Evolutionary conservation across 345 rosid genomes (phyloP).

Genomic region (Alliaria petiolata): DNA sequence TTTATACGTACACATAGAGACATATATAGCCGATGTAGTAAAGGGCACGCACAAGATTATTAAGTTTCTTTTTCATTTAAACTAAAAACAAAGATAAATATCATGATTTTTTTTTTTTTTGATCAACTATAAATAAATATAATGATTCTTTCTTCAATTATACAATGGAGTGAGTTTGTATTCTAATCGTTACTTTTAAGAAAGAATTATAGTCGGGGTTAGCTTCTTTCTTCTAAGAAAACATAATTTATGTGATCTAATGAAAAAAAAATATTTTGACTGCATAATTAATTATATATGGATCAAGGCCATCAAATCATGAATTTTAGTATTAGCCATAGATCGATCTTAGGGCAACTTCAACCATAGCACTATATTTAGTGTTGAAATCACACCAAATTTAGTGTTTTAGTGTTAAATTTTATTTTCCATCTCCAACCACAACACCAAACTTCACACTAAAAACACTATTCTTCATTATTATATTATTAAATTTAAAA

Average conservation of each 20-base stretch:
- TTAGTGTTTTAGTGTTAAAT: neutral
- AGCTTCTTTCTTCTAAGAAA: too few relatives aligned
- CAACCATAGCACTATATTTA: too few relatives aligned
- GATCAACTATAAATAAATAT: too few relatives aligned
- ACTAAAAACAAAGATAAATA: too few relatives aligned
- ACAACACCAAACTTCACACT: too few relatives aligned
- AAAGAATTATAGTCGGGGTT: too few relatives aligned
- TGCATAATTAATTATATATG: neutral
- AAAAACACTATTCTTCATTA: too few relatives aligned
- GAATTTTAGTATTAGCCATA: neutral
- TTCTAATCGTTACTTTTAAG: too few relatives aligned
- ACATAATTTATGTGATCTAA: too few relatives aligned
- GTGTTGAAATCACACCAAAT: too few relatives aligned
- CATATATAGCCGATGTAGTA: neutral
- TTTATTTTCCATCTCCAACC: too few relatives aligned
- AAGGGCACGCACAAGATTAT: neutral
- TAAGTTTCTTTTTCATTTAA: neutral
- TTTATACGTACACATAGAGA: neutral
- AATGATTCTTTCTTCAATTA: neutral
- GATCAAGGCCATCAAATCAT: neutral
- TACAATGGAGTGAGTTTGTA: neutral
- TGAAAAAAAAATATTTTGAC: neutral
- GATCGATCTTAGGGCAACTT: neutral
- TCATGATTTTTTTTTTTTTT: neutral
- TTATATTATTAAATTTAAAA: too few relatives aligned